These are phyloP conservation scores for Acrodontium crateriforme DNA, from an alignment of 2,329 filamentous ascomycete genomes.

Conservation along the genomic window DNA sequence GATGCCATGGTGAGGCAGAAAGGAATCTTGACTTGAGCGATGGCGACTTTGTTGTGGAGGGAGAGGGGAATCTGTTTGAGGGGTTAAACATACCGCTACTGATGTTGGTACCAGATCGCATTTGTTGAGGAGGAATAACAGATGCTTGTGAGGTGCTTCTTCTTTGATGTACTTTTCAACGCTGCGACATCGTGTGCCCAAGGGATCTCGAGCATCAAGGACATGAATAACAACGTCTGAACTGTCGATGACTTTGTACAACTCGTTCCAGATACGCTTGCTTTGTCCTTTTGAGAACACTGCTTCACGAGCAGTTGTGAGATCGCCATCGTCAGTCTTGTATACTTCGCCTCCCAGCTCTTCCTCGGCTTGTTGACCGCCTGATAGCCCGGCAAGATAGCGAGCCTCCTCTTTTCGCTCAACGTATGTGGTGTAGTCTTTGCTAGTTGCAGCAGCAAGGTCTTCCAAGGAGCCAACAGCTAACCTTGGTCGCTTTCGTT, in stretches of 20 bases:
- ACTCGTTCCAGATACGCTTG: conserved; percentile 93
- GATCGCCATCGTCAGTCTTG: conserved; percentile 19
- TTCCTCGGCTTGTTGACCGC: conserved; percentile 47
- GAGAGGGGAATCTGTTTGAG: conserved; percentile 14
- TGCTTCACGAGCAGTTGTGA: conserved; percentile 41
- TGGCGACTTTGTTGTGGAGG: conserved; percentile 47
- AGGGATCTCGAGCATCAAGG: conserved; percentile 74
- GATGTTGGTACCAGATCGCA: conserved; percentile 84
- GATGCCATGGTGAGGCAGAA: conserved; percentile 43
- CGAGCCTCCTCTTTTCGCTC: conserved; percentile 68
- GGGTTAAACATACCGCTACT: conserved; percentile 82
- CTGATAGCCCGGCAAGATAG: conserved; percentile 53
- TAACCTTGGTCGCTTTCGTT: conserved; percentile 84
- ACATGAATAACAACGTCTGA: conserved; percentile 95
- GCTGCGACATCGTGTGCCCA: conserved; percentile 78
- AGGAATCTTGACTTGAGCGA: conserved; percentile 83
- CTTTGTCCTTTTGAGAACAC: conserved; percentile 92
- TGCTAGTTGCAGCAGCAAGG: conserved; percentile 63
- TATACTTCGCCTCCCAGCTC: conserved; percentile 32
- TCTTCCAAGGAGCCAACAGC: conserved; percentile 70
- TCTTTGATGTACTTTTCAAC: conserved; percentile 88
- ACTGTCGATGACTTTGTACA: conserved; percentile 84
- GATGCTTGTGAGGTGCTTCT: conserved; percentile 90
- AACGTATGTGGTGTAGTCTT: conserved; percentile 68
- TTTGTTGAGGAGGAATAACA: conserved; percentile 83